Evolutionary conservation across 2,329 filamentous ascomycete species (phyloP), one percentile per base, ranked within the genome.

Genomic region (Fusarium siculi): DNA sequence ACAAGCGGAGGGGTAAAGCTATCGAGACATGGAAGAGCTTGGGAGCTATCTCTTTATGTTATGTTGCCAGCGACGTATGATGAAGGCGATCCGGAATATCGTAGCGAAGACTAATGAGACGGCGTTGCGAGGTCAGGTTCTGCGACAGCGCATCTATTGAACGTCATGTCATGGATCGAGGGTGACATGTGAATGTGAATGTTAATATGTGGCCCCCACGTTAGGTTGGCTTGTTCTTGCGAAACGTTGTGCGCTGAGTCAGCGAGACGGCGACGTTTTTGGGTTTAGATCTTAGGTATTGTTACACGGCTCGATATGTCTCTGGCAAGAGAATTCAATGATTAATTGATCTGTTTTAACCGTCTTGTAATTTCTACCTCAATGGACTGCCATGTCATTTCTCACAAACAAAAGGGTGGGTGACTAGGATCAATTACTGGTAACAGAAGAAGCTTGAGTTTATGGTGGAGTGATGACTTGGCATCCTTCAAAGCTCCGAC

Each of bases 21-120:
- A 78, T 63, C 69, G 66, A 78, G 71, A 76, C 76, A 77, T 77
- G 63, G 63, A 59, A 56, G 43, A 46, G 36, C 44, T 39, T 46
- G 39, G 34, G 73, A 36, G 44, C 30, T 39, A 49, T 59, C 42
- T 49, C 47, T 70, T 60, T 69, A 58, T 57, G n/a, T 23, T 50
- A 40, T 57, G 18, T 32, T 47, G 32, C 44, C 18, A 21, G 46
- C 9, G 15, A 49, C 15, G 49, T 18, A 19, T 25, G 30, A 42
- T 23, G 12, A 57, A 56, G n/a, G 63, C 59, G 72, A 71, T 47
- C 58, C 43, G 34, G 52, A 8, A 14, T 32, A 39, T 37, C 15
- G 19, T 28, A 19, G 34, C 25, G 25, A 57, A 37, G 58, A 37
- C 60, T 62, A 64, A 76, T 63, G 40, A 57, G 58, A 63, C 30